phyloP scores from a whole-genome alignment of 2,329 filamentous ascomycete genomes.

The Scedosporium boydii region DNA sequence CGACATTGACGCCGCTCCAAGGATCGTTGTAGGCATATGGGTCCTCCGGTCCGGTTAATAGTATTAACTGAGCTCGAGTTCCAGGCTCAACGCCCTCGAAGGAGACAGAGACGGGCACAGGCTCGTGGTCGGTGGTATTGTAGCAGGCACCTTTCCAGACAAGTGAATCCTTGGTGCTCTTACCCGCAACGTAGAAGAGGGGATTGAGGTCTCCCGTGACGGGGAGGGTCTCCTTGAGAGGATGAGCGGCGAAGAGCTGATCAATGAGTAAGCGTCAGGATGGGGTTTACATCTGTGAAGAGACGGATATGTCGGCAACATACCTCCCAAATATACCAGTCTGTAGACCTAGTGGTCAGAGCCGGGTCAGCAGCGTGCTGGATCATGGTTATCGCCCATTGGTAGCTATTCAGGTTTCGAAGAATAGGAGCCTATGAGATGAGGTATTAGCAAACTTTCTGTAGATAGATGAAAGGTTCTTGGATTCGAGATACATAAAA shows the following conservation, averaged over 20 bases:
- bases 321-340: conserved; percentile 36
- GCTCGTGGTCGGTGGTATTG: conserved; percentile 35
- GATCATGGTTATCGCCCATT: conserved; percentile 41
- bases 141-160: conserved; percentile 45
- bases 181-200: conserved; percentile 40
- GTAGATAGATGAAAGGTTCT: not conserved
- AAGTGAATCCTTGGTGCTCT: conserved; percentile 27
- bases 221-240: conserved; percentile 36
- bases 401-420: conserved; percentile 39
- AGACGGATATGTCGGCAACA: not conserved
- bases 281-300: not conserved
- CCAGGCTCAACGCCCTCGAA: conserved; percentile 34
- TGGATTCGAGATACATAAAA: conserved; percentile 24
- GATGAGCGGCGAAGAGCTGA: conserved; percentile 33
- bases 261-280: conserved; percentile 9
- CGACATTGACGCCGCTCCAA: conserved; percentile 34
- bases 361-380: conserved; percentile 38
- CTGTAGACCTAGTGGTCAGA: conserved; percentile 38
- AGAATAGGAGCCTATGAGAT: conserved; percentile 30
- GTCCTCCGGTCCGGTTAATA: conserved; percentile 32
- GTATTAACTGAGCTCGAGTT: conserved; percentile 30
- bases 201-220: conserved; percentile 31
- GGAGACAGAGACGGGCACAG: conserved; percentile 33
- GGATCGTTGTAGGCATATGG: conserved; percentile 31
- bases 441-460: not conserved